phyloP scores from a whole-genome alignment of 1,139 yeast species.

The Candida dubliniensis region DNA sequence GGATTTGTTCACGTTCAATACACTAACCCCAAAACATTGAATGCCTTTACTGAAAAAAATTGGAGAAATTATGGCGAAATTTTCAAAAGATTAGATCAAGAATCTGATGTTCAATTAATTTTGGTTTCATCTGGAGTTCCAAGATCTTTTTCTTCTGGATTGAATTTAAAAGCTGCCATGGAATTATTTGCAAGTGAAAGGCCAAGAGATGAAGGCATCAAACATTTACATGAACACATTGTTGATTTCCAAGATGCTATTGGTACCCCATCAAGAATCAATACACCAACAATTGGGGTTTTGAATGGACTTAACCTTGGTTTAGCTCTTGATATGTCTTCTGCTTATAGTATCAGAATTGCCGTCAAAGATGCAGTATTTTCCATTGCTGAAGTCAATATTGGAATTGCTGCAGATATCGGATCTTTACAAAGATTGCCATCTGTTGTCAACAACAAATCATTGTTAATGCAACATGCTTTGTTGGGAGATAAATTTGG shows the following conservation, averaged over 20 bases:
- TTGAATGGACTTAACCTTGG: constrained; percentile 56
- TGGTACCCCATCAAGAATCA: constrained; percentile 45
- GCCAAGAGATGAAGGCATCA: constrained; percentile 19
- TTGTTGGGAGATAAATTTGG: constrained; percentile 61
- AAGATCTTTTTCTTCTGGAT: constrained; percentile 62
- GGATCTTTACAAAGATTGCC: constrained; percentile 76
- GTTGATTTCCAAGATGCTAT: constrained; percentile 60
- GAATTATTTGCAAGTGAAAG: constrained; percentile 8
- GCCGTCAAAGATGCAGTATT: constrained; percentile 55
- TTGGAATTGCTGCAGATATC: constrained; percentile 80
- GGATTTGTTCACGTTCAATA: constrained; percentile 61
- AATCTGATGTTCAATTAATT: constrained; percentile 51
- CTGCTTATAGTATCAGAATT: constrained; percentile 59
- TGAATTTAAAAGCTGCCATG: constrained; percentile 52
- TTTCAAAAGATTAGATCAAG: constrained; percentile 47
- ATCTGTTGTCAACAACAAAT: constrained; percentile 51
- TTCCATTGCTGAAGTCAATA: constrained; percentile 67
- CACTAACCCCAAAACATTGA: constrained; percentile 62
- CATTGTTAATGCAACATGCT: constrained; percentile 61
- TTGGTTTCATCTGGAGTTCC: constrained; percentile 58
- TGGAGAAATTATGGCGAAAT: constrained; percentile 60
- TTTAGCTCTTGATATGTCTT: constrained; percentile 65
- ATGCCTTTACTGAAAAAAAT: constrained; percentile 54
- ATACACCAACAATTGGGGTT: constrained; percentile 50
- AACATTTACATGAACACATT: constrained; percentile 41